Base-by-base conservation (phyloP, 192 early-diverging fungal genomes). In the Kappamyces sp. region DNA sequence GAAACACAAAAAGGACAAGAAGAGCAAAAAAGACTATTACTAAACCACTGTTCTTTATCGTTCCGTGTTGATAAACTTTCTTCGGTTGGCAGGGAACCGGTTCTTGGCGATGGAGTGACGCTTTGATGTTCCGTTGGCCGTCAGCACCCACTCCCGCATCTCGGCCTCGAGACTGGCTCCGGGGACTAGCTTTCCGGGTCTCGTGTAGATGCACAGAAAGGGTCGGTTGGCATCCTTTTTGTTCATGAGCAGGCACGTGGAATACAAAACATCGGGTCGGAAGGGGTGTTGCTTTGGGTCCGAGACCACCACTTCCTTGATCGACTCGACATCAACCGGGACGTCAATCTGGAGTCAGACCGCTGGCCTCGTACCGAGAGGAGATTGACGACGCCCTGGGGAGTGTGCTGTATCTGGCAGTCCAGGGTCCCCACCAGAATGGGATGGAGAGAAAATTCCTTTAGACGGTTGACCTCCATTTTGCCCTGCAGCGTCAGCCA, bases 1-100 rank as follows among this genome's bases (percentile, higher is more conserved):
- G 73, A 72, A n/a, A 49, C 4, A 49, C 5, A 9, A 74, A 63
- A 57, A 70, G 37, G 52, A 63, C 9, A 75, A 72, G 60, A 67
- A 75, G 39, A 64, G 60, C 48, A 65, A 73, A 43, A 68, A 63
- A 38, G 59, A 70, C 36, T 61, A 72, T 29, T 29, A 22, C 22
- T 49, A 49, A 22, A 22, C 22, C 22, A 22, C 22, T 22, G 22
- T 55, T 55, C 41, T 55, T 55, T 38, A 55, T 43, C 53, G 53
- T 4, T 55, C 53, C 31, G 45, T 30, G 22, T 39, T n/a, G 31
- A 55, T 9, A 11, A 43, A 43, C 31, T 38, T 34, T 22, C 41
- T 29, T 55, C 53, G 41, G 4, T 30, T 32, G 8, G 36, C 53
- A 6, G 53, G 53, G 40, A 39, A 34, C 5, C 5, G 3, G n/a